These are phyloP conservation scores for Candida gorgasii DNA, from an alignment of 805 yeast genomes.

Conservation along the genomic window DNA sequence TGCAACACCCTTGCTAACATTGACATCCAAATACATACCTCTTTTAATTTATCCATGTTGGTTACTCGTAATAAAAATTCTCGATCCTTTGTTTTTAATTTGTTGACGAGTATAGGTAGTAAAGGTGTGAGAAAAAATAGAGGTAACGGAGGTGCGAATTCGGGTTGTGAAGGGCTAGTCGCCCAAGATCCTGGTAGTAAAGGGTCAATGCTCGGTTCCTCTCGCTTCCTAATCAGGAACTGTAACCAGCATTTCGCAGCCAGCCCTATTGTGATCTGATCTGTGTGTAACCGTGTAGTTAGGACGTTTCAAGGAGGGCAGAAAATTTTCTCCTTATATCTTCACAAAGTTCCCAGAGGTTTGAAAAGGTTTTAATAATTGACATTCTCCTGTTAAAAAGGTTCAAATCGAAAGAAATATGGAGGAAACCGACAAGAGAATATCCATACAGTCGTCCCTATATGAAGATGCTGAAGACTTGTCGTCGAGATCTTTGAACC, in stretches of 20 bases:
- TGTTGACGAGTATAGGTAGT: slow-evolving; percentile 5
- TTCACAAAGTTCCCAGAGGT: no score
- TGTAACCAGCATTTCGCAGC: slow-evolving; percentile 12
- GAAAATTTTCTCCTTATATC: background rate
- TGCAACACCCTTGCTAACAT: background rate
- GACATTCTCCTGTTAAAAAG: background rate
- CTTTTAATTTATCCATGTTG: slow-evolving; percentile 60
- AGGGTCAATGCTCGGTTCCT: no score
- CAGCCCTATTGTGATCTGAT: slow-evolving; percentile 7
- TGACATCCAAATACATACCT: slow-evolving; percentile 52
- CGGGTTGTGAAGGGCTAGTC: background rate
- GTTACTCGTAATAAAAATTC: slow-evolving; percentile 5
- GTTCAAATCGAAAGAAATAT: background rate
- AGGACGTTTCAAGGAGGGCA: no score
- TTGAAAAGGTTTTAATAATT: no score
- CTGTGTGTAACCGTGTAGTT: background rate
- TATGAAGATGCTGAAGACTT: slow-evolving; percentile 14
- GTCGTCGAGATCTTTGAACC: slow-evolving; percentile 15
- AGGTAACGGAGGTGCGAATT: background rate
- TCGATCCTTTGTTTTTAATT: slow-evolving; percentile 7
- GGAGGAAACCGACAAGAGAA: background rate
- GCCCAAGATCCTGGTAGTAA: background rate
- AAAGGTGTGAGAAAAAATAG: background rate
- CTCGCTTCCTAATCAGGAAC: background rate
- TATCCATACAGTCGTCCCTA: slow-evolving; percentile 9